These are phyloP conservation scores for Saccharomycopsis fermentans DNA, from an alignment of 805 yeast genomes.

Conservation along the genomic window DNA sequence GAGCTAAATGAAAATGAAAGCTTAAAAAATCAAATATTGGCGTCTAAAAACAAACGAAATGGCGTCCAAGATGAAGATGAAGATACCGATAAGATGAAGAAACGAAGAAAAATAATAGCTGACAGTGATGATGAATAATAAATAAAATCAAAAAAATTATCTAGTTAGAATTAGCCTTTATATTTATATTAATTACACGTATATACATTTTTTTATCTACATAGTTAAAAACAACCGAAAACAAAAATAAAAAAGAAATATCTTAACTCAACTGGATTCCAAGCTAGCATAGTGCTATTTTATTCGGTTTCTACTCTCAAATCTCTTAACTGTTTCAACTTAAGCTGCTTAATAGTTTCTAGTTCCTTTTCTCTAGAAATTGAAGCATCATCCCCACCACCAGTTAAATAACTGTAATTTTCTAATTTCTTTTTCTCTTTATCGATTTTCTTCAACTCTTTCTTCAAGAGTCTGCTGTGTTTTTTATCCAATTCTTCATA, in stretches of 20 bases:
- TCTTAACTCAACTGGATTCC: too few relatives aligned
- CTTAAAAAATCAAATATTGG: not conserved
- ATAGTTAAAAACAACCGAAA: not conserved
- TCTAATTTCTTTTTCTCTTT: not conserved
- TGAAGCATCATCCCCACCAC: not conserved
- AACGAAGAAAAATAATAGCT: not conserved
- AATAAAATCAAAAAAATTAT: too few relatives aligned
- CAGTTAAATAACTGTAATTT: not conserved
- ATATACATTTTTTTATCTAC: not conserved
- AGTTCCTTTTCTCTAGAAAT: not conserved
- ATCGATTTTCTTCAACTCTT: conserved; percentile 17
- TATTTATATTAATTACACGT: not conserved
- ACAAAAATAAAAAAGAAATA: too few relatives aligned
- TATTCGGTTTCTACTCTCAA: not conserved
- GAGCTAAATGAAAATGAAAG: not conserved
- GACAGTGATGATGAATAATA: not conserved
- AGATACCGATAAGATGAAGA: not conserved
- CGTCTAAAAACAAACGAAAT: not conserved
- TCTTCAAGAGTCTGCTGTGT: conserved; percentile 6
- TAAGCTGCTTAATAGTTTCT: not conserved
- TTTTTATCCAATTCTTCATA: conserved; percentile 24
- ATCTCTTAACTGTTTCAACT: not conserved
- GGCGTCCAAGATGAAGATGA: not conserved
- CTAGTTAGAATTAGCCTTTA: too few relatives aligned
- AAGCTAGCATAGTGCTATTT: too few relatives aligned